phyloP scores from a whole-genome alignment of 352 stramenopile genomes.

The Phytophthora tubulina region DNA sequence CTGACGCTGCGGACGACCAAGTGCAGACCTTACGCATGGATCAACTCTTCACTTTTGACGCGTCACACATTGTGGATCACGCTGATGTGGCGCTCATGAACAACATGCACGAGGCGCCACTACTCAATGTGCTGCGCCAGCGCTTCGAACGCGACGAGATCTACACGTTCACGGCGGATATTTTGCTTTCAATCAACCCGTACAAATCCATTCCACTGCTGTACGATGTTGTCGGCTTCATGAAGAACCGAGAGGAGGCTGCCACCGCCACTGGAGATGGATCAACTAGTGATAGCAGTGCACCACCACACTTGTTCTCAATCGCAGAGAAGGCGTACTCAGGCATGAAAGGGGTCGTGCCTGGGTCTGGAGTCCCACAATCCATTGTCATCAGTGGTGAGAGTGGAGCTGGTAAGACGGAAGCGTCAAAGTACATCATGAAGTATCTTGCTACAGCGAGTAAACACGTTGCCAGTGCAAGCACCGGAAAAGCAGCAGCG shows the following conservation, averaged over 20 bases:
- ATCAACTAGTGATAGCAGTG: slow-evolving; percentile 40
- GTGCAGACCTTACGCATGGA: slow-evolving; percentile 57
- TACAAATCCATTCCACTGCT: slow-evolving; percentile 90
- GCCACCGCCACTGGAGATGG: slow-evolving; percentile 36
- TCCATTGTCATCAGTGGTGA: slow-evolving; percentile 96
- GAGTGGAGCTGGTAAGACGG: slow-evolving; percentile 94
- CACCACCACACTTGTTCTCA: slow-evolving; percentile 79
- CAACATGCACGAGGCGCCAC: slow-evolving; percentile 90
- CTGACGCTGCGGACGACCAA: slow-evolving; percentile 69
- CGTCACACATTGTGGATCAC: slow-evolving; percentile 87
- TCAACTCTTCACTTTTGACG: slow-evolving; percentile 84
- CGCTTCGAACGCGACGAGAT: slow-evolving; percentile 86
- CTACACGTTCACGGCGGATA: slow-evolving; percentile 90
- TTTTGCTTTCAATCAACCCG: slow-evolving; percentile 86
- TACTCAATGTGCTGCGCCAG: slow-evolving; percentile 82
- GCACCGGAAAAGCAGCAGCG: slow-evolving; percentile 13
- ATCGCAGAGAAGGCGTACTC: slow-evolving; percentile 84
- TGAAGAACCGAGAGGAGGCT: slow-evolving; percentile 54
- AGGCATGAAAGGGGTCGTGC: slow-evolving; percentile 70
- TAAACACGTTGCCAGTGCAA: slow-evolving; percentile 50
- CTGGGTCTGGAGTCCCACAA: slow-evolving; percentile 77
- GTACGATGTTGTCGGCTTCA: slow-evolving; percentile 84
- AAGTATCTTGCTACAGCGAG: slow-evolving; percentile 87
- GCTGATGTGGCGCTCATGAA: slow-evolving; percentile 91
- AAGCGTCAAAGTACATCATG: slow-evolving; percentile 95